A percentile compares a stretch with the other conserved stretches of the same genome.
phyloP scores from a whole-genome alignment of 371 early-diverging fungal genomes.

The Circinella minor region DNA sequence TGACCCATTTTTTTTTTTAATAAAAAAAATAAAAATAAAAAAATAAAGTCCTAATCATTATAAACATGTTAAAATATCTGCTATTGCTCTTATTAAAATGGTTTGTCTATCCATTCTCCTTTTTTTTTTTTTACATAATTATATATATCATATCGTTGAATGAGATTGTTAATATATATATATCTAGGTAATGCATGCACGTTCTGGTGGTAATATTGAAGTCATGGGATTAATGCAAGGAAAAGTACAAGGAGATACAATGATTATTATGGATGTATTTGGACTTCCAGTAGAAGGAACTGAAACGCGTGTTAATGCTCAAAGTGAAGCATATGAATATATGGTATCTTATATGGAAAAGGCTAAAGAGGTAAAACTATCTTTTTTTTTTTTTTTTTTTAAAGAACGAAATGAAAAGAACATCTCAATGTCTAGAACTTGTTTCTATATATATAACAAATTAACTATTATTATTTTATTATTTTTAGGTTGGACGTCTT shows the following conservation, averaged over 20 bases:
- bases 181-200: conserved; percentile 91
- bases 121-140: no score
- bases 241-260: conserved; percentile 84
- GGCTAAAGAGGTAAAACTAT: conserved; percentile 71
- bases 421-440: no score
- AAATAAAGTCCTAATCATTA: conserved; percentile 91
- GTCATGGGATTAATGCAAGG: conserved; percentile 99
- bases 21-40: no score
- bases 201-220: conserved; percentile 95
- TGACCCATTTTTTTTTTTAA: not conserved
- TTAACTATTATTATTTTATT: not conserved
- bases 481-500: conserved; percentile 80
- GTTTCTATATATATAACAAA: no score
- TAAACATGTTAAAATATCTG: conserved; percentile 91
- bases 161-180: no score
- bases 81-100: conserved; percentile 97
- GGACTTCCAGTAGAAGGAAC: conserved; percentile 98
- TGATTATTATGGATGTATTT: conserved; percentile 96
- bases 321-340: conserved; percentile 93
- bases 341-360: conserved; percentile 93
- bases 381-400: not conserved
- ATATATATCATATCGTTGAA: not conserved
- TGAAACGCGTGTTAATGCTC: conserved; percentile 98
- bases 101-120: conserved; percentile 37
- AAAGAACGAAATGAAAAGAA: no score